Percentiles rank a stretch among this genome's conserved stretches.
Evolutionary conservation across 2,329 filamentous ascomycete species (phyloP).

Genomic region (Tolypocladium capitatum): DNA sequence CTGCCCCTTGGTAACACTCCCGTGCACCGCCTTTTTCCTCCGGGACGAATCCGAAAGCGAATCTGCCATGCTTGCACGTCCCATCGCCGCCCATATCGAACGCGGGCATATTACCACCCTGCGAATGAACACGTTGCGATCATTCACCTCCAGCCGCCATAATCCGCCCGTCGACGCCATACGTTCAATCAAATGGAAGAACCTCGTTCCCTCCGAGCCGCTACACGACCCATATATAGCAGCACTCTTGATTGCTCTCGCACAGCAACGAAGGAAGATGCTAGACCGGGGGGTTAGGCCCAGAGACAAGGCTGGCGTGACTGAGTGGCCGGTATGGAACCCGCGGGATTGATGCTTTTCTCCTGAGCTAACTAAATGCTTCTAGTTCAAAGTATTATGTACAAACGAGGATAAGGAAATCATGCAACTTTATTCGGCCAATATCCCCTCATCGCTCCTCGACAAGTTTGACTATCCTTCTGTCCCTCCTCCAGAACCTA

Average conservation of each 20-base stretch:
- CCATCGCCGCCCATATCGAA: neutral
- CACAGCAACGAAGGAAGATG: neutral
- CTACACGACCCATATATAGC: conserved; percentile 1
- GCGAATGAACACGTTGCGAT: neutral
- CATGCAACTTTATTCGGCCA: neutral
- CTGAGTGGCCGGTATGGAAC: neutral
- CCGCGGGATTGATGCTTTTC: neutral
- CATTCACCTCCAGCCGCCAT: too few species aligned
- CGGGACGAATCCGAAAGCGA: too few species aligned
- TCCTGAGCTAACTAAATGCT: neutral
- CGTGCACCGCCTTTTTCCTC: too few species aligned
- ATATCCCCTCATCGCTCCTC: neutral
- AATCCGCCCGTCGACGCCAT: neutral
- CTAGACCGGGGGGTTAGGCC: neutral
- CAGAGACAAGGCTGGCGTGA: neutral
- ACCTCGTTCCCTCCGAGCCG: neutral
- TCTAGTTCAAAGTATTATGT: neutral
- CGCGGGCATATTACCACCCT: neutral
- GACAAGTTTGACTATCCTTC: neutral
- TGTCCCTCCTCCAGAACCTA: neutral
- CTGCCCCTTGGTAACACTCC: too few species aligned
- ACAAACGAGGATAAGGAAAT: neutral
- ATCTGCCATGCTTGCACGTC: neutral
- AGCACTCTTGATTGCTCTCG: conserved; percentile 1
- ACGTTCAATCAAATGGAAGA: neutral